Evolutionary conservation across 2,329 filamentous ascomycete genomes (phyloP), one percentile per base, ranked within the genome.

Genomic region (Paecilomyces fulvus): DNA sequence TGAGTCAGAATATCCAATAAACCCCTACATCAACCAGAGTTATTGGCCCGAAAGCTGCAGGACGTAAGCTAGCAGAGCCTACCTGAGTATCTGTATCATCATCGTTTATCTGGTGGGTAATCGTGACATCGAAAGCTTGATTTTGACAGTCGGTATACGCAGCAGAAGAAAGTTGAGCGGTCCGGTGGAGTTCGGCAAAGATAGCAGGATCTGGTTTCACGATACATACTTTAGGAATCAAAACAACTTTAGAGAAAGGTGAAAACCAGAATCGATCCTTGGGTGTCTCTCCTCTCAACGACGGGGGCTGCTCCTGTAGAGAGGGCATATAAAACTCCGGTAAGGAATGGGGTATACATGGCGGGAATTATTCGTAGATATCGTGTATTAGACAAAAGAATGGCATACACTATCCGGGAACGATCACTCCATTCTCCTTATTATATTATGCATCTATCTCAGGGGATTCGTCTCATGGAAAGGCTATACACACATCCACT

Each of bases 111-210:
- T 61, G 59, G 56, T 65, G 66, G 20, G 67, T 70, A 52, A 70
- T 66, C 12, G 59, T 68, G 11, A 69, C 61, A 60, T 70, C 67
- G 30, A 68, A 70, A 4, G 67, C 67, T 8, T 53, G 59, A 14
- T 60, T 61, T 7, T 30, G 51, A 48, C 67, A 69, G 43, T 63
- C 67, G 3, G 59, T 65, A 51, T 69, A 68, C 1, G 66, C 65
- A 43, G 66, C 67, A 6, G 67, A 70, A 8, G 67, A 65, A 11
- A 70, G 60, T 25, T 68, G 49, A n/a, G 67, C 67, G 3, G 67
- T 62, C 33, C 67, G 61, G 9, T 62, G 61, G 20, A 69, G 56
- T 30, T 62, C 60, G 11, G 57, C 8, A 20, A 60, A 68, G 8
- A 59, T 60, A 31, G 56, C 50, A 9, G 60, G 8, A 33, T 61